These are phyloP conservation scores for Lyophyllum semitale DNA, from an alignment of 768 basidiomycete species.

Conservation along the genomic window DNA sequence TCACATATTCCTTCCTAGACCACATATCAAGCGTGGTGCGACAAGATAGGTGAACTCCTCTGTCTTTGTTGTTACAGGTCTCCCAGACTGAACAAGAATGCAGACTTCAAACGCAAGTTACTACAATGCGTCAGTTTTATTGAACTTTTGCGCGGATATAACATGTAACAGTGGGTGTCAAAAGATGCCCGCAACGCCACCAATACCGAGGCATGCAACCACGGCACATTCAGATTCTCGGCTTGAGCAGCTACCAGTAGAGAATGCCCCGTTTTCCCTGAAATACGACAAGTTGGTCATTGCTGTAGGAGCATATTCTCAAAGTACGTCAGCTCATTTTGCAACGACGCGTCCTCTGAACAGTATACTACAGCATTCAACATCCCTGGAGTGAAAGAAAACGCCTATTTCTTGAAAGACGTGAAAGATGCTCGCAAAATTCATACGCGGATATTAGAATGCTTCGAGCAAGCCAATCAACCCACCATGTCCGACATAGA, in stretches of 20 bases:
- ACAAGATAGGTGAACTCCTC: slow-evolving; percentile 52
- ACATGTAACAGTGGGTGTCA: not conserved
- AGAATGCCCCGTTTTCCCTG: slow-evolving; percentile 50
- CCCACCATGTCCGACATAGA: slow-evolving; percentile 76
- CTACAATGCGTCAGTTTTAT: slow-evolving; percentile 7
- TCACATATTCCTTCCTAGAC: slow-evolving; percentile 34
- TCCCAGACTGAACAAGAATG: not conserved
- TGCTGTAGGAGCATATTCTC: slow-evolving; percentile 83
- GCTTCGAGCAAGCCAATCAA: slow-evolving; percentile 88
- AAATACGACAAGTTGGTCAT: slow-evolving; percentile 83
- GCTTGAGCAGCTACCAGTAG: slow-evolving; percentile 28
- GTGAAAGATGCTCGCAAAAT: slow-evolving; percentile 75
- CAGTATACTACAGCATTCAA: slow-evolving; percentile 52
- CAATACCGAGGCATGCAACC: not conserved
- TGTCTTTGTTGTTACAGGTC: not conserved
- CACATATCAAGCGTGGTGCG: slow-evolving; percentile 77
- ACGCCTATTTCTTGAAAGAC: slow-evolving; percentile 82
- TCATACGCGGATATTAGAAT: slow-evolving; percentile 73
- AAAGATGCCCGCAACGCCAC: slow-evolving; percentile 13
- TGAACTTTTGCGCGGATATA: not conserved
- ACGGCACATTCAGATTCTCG: not conserved
- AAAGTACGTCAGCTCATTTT: slow-evolving; percentile 51
- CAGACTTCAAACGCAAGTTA: slow-evolving; percentile 12
- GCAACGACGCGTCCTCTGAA: not conserved
- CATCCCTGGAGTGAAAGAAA: slow-evolving; percentile 77